Percentiles rank a stretch among this genome's conserved stretches.
These are phyloP conservation scores for Epichloe sp. DNA, from an alignment of 2,329 filamentous ascomycete species.

Conservation along the genomic window DNA sequence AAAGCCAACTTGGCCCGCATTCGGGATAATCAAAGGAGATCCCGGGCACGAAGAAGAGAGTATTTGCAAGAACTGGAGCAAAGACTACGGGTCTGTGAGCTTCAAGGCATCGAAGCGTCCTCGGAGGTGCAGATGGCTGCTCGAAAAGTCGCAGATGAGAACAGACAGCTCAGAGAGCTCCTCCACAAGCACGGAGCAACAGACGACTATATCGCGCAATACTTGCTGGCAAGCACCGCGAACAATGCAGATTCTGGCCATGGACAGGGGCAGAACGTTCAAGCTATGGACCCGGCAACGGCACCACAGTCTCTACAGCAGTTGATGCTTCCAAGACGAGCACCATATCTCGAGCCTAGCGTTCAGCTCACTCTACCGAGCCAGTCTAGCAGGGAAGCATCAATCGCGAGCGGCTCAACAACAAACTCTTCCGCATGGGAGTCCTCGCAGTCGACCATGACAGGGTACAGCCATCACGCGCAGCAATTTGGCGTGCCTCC, in stretches of 20 bases:
- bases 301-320: constrained; percentile 24
- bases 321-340: constrained; percentile 23
- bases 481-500: constrained; percentile 3
- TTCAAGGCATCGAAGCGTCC: constrained; percentile 52
- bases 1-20: constrained; percentile 40
- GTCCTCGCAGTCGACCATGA: constrained; percentile 13
- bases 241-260: constrained; percentile 8
- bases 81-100: constrained; percentile 46
- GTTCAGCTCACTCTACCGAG: constrained; percentile 16
- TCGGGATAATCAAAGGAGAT: constrained; percentile 64
- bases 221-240: constrained; percentile 16
- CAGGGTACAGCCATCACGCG: constrained; percentile 13
- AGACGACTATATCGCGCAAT: constrained; percentile 39
- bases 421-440: constrained; percentile 22
- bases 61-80: constrained; percentile 59
- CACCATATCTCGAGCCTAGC: constrained; percentile 15
- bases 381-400: constrained; percentile 20
- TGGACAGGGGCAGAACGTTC: constrained; percentile 7
- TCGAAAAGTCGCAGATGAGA: constrained; percentile 55
- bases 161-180: constrained; percentile 47
- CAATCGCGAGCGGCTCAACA: constrained; percentile 20
- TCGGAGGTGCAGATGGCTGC: constrained; percentile 61
- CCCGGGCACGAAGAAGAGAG: constrained; percentile 60
- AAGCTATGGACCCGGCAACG: constrained; percentile 12
- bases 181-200: constrained; percentile 43